phyloP scores from a whole-genome alignment of 2,329 filamentous ascomycete species.

The Trichoderma breve region DNA sequence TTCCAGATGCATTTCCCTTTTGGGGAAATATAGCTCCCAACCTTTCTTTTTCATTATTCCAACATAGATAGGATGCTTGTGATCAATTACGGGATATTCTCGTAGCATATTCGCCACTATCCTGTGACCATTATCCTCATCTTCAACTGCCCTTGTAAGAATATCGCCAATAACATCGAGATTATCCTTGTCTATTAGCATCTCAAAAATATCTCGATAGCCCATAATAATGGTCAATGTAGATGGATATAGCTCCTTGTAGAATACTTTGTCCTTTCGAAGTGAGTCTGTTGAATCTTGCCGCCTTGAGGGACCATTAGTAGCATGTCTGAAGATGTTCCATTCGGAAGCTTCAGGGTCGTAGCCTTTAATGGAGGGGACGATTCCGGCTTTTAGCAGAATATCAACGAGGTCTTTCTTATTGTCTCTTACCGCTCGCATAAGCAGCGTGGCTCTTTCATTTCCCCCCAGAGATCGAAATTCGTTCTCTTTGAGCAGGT shows the following conservation, averaged over 20 bases:
- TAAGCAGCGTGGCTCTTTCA: not conserved
- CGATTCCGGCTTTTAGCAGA: not conserved
- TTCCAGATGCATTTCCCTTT: not conserved
- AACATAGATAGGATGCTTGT: not conserved
- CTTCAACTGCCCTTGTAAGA: not conserved
- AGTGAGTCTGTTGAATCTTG: not conserved
- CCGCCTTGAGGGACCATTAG: not conserved
- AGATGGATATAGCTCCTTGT: not conserved
- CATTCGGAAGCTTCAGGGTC: not conserved
- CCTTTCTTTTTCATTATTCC: not conserved
- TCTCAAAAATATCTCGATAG: not conserved
- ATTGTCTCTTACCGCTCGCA: not conserved
- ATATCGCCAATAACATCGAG: not conserved
- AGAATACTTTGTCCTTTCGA: not conserved
- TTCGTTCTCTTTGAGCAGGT: not conserved
- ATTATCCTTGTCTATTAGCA: not conserved
- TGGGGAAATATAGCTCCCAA: not conserved
- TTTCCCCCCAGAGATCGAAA: not conserved
- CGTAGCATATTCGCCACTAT: not conserved
- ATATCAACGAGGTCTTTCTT: not conserved
- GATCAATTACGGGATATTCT: not conserved
- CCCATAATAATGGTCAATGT: not conserved
- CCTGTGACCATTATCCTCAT: not conserved
- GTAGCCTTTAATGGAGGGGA: not conserved
- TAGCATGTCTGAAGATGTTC: not conserved